Percentiles rank a stretch among this genome's conserved stretches.
Evolutionary conservation across 148 eudicot genomes (phyloP).

Genomic region (Chenopodium quinoa): DNA sequence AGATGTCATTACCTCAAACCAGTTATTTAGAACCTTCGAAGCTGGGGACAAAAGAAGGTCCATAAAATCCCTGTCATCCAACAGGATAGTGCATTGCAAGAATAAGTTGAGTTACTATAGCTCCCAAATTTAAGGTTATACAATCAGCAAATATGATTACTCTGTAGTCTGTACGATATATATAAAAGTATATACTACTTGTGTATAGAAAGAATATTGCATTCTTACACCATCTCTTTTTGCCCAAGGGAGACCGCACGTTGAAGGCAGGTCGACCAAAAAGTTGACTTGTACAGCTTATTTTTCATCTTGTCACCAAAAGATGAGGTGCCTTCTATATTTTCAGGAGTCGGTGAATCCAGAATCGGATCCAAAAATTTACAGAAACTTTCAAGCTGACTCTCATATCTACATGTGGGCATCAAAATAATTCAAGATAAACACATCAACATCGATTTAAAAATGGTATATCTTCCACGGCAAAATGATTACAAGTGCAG

Average conservation of each 20-base stretch:
- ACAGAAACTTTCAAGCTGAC: slow-evolving; percentile 80
- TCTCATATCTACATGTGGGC: slow-evolving; percentile 61
- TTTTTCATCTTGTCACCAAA: slow-evolving; percentile 56
- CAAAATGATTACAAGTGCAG: background rate
- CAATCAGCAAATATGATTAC: too few relatives aligned
- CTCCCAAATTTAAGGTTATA: background rate
- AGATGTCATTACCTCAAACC: slow-evolving; percentile 81
- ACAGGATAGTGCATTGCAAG: slow-evolving; percentile 7
- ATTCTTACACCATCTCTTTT: slow-evolving; percentile 84
- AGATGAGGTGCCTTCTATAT: slow-evolving; percentile 49
- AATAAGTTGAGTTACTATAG: background rate
- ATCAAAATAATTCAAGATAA: background rate
- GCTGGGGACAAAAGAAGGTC: slow-evolving; percentile 92
- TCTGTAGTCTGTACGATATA: too few relatives aligned
- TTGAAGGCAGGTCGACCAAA: slow-evolving; percentile 79
- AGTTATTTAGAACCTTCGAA: slow-evolving; percentile 89
- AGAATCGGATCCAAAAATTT: slow-evolving; percentile 81
- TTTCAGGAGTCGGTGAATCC: slow-evolving; percentile 87
- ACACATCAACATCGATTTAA: background rate
- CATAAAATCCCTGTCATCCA: slow-evolving; percentile 72
- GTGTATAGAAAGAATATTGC: background rate
- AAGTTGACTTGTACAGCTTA: slow-evolving; percentile 61
- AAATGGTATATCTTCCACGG: too few relatives aligned
- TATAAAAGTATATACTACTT: too few relatives aligned
- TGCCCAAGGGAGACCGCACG: slow-evolving; percentile 78